Base-by-base conservation (phyloP, 495 filamentous ascomycete genomes). In the Podospora pseudopauciseta region DNA sequence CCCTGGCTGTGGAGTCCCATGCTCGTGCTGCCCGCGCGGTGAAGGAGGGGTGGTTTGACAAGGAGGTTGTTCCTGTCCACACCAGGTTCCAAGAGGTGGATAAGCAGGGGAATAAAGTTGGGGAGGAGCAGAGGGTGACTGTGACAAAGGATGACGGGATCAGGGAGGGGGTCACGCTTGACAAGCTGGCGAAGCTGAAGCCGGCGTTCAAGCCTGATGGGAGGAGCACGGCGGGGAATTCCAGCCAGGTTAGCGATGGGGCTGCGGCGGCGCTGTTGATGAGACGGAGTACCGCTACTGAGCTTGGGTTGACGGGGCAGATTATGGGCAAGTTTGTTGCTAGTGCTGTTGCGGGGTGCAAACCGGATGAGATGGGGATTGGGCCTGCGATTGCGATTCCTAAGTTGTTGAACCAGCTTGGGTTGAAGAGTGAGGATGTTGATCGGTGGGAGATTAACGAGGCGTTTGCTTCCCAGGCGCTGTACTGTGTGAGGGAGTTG, bases 371-470 rank as follows among this genome's bases (percentile, higher is more conserved):
- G 85, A 97, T 97, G 93, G 93, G 93, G 54, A 85, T 97, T 63
- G 93, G 93, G 0, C 93, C 93, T 13, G 91, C 92, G 5, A 73
- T 95, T 32, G 93, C 92, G 1, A 93, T 97, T 56, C 93, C 94
- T 28, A 91, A 90, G 75, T 82, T 96, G 56, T 80, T 97, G 20
- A 74, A 83, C 60, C 83, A 85, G 65, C 83, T 90, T 11, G 92
- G 88, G 19, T 68, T 97, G 49, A 72, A 73, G 61, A 87, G 81
- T 5, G 79, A 82, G 11, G 92, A 97, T 61, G 89, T 97, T 0
- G 86, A 89, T 5, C 81, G 94, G n/a, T 97, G 93, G 93, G 94
- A 97, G 84, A 89, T 97, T 76, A 97, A 97, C 78, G 94, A 97
- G 84, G 93, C 94, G 20, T 97, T 97, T 80, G 94, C 94, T 4